Conservation (phyloP, 2,329 filamentous ascomycete species). For the Chrysosporium queenslandicum region DNA sequence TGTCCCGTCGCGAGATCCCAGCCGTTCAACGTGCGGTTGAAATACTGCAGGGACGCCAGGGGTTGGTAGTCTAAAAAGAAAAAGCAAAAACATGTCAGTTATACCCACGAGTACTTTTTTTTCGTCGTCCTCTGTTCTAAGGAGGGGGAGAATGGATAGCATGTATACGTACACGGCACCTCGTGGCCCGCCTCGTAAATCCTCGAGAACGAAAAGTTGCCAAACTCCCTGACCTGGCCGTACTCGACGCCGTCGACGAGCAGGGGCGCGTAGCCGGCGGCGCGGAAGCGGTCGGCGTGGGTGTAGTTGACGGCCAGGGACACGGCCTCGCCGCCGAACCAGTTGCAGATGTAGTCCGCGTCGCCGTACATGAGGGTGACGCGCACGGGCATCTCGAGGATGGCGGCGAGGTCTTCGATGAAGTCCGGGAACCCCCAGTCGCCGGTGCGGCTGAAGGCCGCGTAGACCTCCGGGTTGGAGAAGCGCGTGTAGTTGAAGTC, state of each 20-base stretch:
- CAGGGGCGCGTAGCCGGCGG: conserved; percentile 6
- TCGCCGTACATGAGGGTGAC: conserved; percentile 11
- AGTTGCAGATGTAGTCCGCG: conserved; percentile 11
- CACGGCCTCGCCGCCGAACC: conserved; percentile 9
- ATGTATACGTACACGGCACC: conserved; percentile 38
- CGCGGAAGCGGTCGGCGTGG: background rate
- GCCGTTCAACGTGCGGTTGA: conserved; percentile 50
- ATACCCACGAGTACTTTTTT: too few species aligned
- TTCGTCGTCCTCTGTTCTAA: too few species aligned
- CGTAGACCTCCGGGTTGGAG: conserved; percentile 39
- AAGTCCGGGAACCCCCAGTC: conserved; percentile 15
- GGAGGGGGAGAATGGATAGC: background rate
- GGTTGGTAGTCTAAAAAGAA: conserved; percentile 43
- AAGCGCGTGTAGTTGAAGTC: conserved; percentile 49
- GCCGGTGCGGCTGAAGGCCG: conserved; percentile 43
- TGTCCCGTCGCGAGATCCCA: conserved; percentile 47
- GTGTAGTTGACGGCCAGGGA: conserved; percentile 10
- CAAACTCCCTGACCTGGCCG: conserved; percentile 2
- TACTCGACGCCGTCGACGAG: conserved; percentile 9
- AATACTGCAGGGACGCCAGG: conserved; percentile 49
- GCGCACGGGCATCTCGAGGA: conserved; percentile 8
- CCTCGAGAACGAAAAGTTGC: conserved; percentile 9
- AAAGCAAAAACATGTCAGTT: too few species aligned
- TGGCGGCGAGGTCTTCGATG: conserved; percentile 5
- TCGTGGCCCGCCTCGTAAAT: conserved; percentile 51